phyloP scores from a whole-genome alignment of 202 grass and related monocot genomes.

The Musa balbisiana region DNA sequence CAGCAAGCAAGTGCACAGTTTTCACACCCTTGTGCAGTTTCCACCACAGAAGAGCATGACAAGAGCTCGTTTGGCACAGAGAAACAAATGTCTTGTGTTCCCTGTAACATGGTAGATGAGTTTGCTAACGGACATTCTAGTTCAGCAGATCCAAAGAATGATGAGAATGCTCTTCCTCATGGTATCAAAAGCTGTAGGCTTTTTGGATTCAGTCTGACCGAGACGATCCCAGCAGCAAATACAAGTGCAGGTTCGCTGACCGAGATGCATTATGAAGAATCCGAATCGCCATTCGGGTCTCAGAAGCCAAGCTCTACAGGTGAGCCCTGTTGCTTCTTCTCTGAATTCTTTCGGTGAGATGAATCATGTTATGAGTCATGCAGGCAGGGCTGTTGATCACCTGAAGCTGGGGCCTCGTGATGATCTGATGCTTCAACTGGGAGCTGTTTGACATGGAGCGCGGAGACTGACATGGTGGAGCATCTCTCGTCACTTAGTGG shows the following conservation, averaged over 20 bases:
- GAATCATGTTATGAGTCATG: not conserved
- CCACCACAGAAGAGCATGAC: not conserved
- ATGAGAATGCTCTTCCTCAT: not conserved
- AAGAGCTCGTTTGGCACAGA: not conserved
- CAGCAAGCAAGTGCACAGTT: too few species aligned
- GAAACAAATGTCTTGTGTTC: not conserved
- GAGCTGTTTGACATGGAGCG: not conserved
- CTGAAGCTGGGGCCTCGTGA: not conserved
- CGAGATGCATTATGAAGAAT: not conserved
- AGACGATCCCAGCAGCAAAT: not conserved
- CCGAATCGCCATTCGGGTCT: not conserved
- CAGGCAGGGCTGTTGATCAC: not conserved
- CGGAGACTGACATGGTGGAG: not conserved
- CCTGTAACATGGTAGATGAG: not conserved
- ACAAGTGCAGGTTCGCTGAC: not conserved
- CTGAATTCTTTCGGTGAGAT: not conserved
- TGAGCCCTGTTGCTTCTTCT: not conserved
- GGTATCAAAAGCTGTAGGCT: not conserved
- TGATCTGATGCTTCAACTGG: constrained; percentile 1
- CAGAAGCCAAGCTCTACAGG: not conserved
- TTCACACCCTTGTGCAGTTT: too few species aligned
- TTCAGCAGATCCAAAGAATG: not conserved
- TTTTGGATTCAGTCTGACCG: not conserved
- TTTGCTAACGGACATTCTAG: not conserved
- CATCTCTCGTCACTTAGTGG: too few species aligned